Evolutionary conservation across 2,329 filamentous ascomycete genomes (phyloP).

Genomic region (Aspergillus jensenii): DNA sequence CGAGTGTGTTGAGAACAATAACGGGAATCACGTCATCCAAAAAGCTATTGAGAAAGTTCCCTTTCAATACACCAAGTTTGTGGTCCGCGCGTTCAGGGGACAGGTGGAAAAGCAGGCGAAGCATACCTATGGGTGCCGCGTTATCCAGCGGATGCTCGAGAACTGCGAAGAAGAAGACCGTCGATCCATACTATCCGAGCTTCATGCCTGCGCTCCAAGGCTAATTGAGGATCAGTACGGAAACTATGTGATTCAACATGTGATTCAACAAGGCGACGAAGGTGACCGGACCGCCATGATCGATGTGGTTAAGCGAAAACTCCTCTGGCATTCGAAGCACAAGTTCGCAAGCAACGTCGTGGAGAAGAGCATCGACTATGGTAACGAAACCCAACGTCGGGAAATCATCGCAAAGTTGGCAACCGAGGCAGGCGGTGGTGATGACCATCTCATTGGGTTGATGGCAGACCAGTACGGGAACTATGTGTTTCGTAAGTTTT

Average conservation of each 20-base stretch:
- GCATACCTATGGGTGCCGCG: conserved; percentile 85
- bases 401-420: conserved; percentile 67
- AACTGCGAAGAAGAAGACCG: conserved; percentile 72
- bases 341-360: conserved; percentile 98
- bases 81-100: conserved; percentile 76
- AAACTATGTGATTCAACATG: conserved; percentile 94
- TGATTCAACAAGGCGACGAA: conserved; percentile 74
- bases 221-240: conserved; percentile 87
- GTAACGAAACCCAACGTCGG: conserved; percentile 66
- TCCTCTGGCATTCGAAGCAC: conserved; percentile 81
- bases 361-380: conserved; percentile 81
- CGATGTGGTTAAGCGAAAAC: conserved; percentile 66
- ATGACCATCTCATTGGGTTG: conserved; percentile 69
- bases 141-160: conserved; percentile 90
- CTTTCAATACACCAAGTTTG: conserved; percentile 75
- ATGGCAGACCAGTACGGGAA: conserved; percentile 94
- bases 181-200: conserved; percentile 70
- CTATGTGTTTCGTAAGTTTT: conserved; percentile 86
- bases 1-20: conserved; percentile 77
- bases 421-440: conserved; percentile 61
- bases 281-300: conserved; percentile 75
- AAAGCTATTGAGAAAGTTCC: conserved; percentile 85
- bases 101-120: conserved; percentile 72
- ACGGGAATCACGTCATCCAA: conserved; percentile 96
- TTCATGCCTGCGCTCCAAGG: conserved; percentile 68